Percentiles rank a stretch among this genome's conserved stretches.
Conservation (phyloP, 2,329 filamentous ascomycete species). For the Trichoderma sp. region DNA sequence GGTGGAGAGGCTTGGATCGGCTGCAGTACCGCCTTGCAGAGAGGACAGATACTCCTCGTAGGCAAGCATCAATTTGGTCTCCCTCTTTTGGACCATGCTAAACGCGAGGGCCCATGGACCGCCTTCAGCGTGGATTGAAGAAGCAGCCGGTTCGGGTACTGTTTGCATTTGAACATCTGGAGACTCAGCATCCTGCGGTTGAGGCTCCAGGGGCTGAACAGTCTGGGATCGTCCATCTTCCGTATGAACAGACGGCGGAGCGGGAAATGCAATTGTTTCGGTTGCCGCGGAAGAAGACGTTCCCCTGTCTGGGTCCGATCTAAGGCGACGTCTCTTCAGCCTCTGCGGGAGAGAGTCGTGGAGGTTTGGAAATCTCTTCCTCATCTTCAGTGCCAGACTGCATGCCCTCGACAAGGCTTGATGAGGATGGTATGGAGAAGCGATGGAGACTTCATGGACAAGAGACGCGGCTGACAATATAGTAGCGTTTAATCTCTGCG, state of each 20-base stretch:
- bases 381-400: background rate
- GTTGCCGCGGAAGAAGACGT: background rate
- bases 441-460: background rate
- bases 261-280: too few relatives aligned
- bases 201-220: too few relatives aligned
- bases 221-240: too few relatives aligned
- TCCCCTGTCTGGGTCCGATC: background rate
- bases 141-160: too few relatives aligned
- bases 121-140: too few relatives aligned
- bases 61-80: background rate
- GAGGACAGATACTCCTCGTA: background rate
- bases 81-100: background rate
- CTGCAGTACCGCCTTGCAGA: background rate
- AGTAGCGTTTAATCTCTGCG: background rate
- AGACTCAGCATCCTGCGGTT: too few relatives aligned
- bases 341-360: background rate
- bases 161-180: too few relatives aligned
- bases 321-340: background rate
- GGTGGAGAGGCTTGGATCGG: background rate
- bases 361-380: background rate
- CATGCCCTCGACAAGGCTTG: background rate
- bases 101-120: conserved; percentile 3
- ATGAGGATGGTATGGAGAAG: background rate
- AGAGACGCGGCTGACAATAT: background rate
- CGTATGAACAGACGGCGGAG: background rate